phyloP scores from a whole-genome alignment of 2,329 filamentous ascomycete species.

The Sporothrix schenckii region DNA sequence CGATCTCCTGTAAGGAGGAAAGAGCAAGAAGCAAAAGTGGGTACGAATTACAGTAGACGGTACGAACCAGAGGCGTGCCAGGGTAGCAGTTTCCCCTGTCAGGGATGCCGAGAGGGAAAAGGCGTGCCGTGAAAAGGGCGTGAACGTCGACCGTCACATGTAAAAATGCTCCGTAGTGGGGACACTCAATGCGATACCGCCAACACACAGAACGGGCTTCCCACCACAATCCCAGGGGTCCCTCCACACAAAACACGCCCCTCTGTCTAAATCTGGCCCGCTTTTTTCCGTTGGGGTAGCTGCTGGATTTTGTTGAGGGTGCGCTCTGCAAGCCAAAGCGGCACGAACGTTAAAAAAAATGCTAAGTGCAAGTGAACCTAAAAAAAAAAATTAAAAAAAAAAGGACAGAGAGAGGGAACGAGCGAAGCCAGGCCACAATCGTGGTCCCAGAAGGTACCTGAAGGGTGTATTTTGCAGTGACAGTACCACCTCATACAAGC shows the following conservation, averaged over 20 bases:
- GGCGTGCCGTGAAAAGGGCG: background rate
- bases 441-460: background rate
- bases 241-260: constrained; percentile 23
- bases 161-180: background rate
- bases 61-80: background rate
- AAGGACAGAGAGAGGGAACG: background rate
- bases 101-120: constrained; percentile 5
- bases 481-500: background rate
- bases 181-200: background rate
- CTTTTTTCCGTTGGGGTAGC: constrained; percentile 38
- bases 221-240: constrained; percentile 8
- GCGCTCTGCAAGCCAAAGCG: constrained; percentile 6
- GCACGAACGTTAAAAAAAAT: constrained; percentile 17
- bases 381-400: background rate
- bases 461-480: background rate
- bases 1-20: background rate
- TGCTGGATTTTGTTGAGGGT: constrained; percentile 34
- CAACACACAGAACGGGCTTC: background rate
- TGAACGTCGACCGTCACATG: constrained; percentile 9
- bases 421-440: background rate
- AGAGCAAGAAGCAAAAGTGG: background rate
- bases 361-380: background rate
- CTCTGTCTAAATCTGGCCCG: constrained; percentile 27
- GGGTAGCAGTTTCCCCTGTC: constrained; percentile 20
- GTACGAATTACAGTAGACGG: background rate